Conservation (phyloP, 768 basidiomycete genomes). For the Russula sp. region DNA sequence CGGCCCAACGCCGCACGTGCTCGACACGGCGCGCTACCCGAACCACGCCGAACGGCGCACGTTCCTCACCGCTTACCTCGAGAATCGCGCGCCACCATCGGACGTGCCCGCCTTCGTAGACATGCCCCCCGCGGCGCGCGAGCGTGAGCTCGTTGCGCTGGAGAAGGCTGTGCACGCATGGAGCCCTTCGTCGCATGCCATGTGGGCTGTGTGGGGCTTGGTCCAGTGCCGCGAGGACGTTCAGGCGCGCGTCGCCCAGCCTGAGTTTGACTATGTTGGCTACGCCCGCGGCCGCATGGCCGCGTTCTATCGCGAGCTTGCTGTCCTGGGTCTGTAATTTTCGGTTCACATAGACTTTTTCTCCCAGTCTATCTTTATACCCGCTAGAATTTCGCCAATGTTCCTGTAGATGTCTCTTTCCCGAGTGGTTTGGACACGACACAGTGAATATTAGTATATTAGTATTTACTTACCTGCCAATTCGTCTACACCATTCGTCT, state of each 20-base stretch:
- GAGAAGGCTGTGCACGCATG: slow-evolving; percentile 80
- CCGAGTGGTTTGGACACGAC: no score
- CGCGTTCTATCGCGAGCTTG: slow-evolving; percentile 53
- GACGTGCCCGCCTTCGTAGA: slow-evolving; percentile 25
- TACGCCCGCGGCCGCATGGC: slow-evolving; percentile 70
- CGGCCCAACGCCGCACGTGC: slow-evolving; percentile 57
- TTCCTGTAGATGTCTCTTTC: neutral
- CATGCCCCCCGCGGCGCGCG: slow-evolving; percentile 28
- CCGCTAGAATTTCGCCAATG: neutral
- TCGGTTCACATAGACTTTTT: neutral
- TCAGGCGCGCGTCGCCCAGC: slow-evolving; percentile 48
- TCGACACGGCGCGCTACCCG: slow-evolving; percentile 65
- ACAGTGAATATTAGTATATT: neutral
- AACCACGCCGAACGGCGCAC: slow-evolving; percentile 62
- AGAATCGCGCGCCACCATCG: slow-evolving; percentile 34
- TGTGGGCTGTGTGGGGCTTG: slow-evolving; percentile 95
- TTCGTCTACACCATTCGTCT: neutral
- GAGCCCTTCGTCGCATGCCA: slow-evolving; percentile 85
- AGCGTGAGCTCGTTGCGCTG: slow-evolving; percentile 48
- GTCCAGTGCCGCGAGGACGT: slow-evolving; percentile 81
- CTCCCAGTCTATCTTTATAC: neutral
- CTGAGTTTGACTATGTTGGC: slow-evolving; percentile 86
- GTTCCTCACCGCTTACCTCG: slow-evolving; percentile 83
- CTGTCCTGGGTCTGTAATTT: slow-evolving; percentile 36
- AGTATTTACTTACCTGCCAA: neutral